These are phyloP conservation scores for Lenwebbia sp. DNA, from an alignment of 345 rosid genomes.

Conservation along the genomic window DNA sequence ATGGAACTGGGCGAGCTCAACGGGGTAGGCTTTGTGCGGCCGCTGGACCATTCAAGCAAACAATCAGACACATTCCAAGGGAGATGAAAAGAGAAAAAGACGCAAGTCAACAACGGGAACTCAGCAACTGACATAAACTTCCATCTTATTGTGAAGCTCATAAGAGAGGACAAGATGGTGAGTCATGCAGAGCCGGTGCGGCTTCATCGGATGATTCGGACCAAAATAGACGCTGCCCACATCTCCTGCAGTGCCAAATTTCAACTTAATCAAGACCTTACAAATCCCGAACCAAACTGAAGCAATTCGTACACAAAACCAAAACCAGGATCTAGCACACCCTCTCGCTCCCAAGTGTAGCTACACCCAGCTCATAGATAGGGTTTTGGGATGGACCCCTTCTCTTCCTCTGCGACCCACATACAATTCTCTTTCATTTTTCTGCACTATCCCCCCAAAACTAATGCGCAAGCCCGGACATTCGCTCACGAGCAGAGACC, in stretches of 20 bases:
- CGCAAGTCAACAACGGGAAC: not conserved
- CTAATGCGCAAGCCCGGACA: not conserved
- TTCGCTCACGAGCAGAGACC: not conserved
- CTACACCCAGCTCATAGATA: not conserved
- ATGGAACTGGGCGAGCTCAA: slow-evolving; percentile 95
- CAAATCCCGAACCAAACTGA: not conserved
- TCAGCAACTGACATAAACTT: slow-evolving; percentile 59
- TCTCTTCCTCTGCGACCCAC: not conserved
- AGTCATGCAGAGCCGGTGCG: slow-evolving; percentile 95
- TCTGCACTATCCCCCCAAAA: not conserved
- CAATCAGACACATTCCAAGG: not conserved
- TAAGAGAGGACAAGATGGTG: slow-evolving; percentile 96
- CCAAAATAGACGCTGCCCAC: slow-evolving; percentile 94
- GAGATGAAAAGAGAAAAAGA: not conserved
- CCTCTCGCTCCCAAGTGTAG: not conserved
- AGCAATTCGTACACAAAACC: not conserved
- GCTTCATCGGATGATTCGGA: slow-evolving; percentile 97
- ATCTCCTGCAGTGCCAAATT: slow-evolving; percentile 47
- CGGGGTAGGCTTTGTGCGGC: slow-evolving; percentile 97
- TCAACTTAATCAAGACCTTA: not conserved
- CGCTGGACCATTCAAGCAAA: slow-evolving; percentile 41
- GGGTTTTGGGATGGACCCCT: not conserved
- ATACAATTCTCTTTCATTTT: not conserved
- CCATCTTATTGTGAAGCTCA: slow-evolving; percentile 93
- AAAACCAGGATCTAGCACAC: not conserved